These are phyloP conservation scores for Russula olivacea DNA, from an alignment of 768 basidiomycete species.

Conservation along the genomic window DNA sequence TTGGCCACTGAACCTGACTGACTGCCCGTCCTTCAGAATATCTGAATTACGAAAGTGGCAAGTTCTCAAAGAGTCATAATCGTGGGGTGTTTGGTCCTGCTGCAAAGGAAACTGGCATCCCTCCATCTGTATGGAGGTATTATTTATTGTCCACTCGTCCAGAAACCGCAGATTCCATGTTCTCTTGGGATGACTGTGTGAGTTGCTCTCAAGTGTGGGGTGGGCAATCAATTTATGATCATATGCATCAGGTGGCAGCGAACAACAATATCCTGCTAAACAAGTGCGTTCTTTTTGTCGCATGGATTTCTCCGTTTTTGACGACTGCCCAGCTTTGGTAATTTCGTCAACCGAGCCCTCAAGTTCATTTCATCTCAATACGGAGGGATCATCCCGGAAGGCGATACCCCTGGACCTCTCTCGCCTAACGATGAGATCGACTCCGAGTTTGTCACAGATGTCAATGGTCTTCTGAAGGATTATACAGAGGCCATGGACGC, in stretches of 20 bases:
- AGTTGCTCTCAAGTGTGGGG: constrained; percentile 29
- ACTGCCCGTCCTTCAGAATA: constrained; percentile 55
- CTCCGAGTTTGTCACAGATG: constrained; percentile 67
- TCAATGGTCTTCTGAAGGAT: constrained; percentile 72
- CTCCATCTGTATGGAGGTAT: constrained; percentile 94
- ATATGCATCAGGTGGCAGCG: constrained; percentile 58
- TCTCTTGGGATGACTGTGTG: constrained; percentile 94
- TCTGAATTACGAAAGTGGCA: constrained; percentile 96
- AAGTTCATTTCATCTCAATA: constrained; percentile 91
- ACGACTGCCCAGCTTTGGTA: constrained; percentile 65
- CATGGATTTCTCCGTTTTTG: neutral
- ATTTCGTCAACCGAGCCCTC: constrained; percentile 91
- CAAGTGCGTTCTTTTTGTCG: constrained; percentile 46
- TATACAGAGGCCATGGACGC: constrained; percentile 87
- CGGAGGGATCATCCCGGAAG: constrained; percentile 72
- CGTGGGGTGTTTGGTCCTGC: constrained; percentile 96
- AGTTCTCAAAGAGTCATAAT: constrained; percentile 96
- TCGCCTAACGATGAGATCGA: constrained; percentile 62
- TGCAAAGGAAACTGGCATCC: constrained; percentile 89
- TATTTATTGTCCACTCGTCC: constrained; percentile 90
- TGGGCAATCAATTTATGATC: neutral
- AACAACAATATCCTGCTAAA: constrained; percentile 93
- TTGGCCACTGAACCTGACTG: neutral
- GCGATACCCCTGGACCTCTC: constrained; percentile 64
- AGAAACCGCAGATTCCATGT: constrained; percentile 91